Base-by-base conservation (phyloP, 2,329 filamentous ascomycete species). In the Fusarium keratoplasticum region DNA sequence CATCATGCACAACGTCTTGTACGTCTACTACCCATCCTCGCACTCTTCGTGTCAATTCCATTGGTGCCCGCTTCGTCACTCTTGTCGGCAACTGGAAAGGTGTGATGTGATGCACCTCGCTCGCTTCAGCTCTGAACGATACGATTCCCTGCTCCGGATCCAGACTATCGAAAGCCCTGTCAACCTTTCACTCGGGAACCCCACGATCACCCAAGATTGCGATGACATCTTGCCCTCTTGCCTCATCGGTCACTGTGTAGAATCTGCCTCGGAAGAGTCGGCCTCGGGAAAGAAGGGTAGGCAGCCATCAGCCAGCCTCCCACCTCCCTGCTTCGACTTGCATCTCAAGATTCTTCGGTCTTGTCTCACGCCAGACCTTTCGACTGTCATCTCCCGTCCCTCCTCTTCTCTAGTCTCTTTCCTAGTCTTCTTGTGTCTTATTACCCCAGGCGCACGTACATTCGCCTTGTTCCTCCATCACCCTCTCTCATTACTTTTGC, bases 1-100 rank as follows among this genome's bases (percentile, higher is more conserved):
- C 70, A 68, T 61, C 50, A 61, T 61, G 44, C 61, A 50, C 44
- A 31, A 55, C 58, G 11, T 29, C 27, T 29, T 29, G 8, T 29
- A 29, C 27, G 8, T 11, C 52, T 33, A 5, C 50, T 33, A 54
- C 27, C 31, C 50, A 55, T 35, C 50, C 14, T 70, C 65, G 61
- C 50, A 52, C 60, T 66, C 20, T 58, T 22, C n/a, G 16, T 20
- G n/a, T 11, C 6, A 7, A 40, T 27, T 22, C 67, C 52, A 77
- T 77, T 77, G 76, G 75, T 77, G 76, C 76, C 76, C 76, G 73
- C 75, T 69, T 70, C 44, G 31, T 38, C 33, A 27, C 44, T 67
- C 33, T 61, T 44, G 52, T 63, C 50, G 44, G 22, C 42, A 62
- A 31, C 27, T 59, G 36, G 36, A 54, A 42, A n/a, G 42, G 58